Evolutionary conservation across 129 eudicot species (phyloP), one percentile per base, ranked within the genome.

Genomic region (Pseudognaphalium luteoalbum): DNA sequence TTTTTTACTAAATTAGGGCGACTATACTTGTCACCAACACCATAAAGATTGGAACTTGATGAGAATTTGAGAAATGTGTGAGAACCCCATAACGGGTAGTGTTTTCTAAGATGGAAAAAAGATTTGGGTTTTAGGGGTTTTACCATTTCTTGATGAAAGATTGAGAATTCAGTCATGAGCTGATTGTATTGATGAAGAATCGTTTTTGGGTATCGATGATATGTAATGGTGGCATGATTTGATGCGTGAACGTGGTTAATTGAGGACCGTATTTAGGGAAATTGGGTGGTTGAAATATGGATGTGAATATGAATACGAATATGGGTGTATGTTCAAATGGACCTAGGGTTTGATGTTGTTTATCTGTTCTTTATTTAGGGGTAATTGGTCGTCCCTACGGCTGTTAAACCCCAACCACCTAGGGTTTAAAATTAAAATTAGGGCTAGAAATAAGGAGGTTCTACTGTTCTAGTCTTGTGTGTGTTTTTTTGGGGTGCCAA

Each of bases 91-190:
- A 60, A 39, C 28, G 78, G 73, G 68, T 5, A 74, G 21, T 39
- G 44, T 63, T 76, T 80, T 50, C 37, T 70, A 50, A 67, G 41
- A 39, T 63, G 25, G 37, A 70, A 68, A 35, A 80, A 42, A 69
- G 74, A 73, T 47, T 68, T 81, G 82, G 77, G 73, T 77, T 85
- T 90, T 5, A 85, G 80, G 81, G 85, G 81, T 63, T 83, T 87
- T 81, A 87, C 87, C 96, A 90, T 90, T 68, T 86, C 91, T 78
- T 50, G 78, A 54, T 65, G 73, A 37, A 70, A 44, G 52, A 56
- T 65, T 47, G 60, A 64, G 72, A 73, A 63, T 73, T 81, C 85
- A 78, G 62, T 81, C 85, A 66, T 68, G 76, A 75, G 66, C 64
- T 39, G 81, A 68, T 32, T 25, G 81, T 72, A 61, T 78, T 33